Percentiles rank a stretch among this genome's conserved stretches.
These are phyloP conservation scores for Tilletia horrida DNA, from an alignment of 1,284 basidiomycete genomes.

Conservation along the genomic window DNA sequence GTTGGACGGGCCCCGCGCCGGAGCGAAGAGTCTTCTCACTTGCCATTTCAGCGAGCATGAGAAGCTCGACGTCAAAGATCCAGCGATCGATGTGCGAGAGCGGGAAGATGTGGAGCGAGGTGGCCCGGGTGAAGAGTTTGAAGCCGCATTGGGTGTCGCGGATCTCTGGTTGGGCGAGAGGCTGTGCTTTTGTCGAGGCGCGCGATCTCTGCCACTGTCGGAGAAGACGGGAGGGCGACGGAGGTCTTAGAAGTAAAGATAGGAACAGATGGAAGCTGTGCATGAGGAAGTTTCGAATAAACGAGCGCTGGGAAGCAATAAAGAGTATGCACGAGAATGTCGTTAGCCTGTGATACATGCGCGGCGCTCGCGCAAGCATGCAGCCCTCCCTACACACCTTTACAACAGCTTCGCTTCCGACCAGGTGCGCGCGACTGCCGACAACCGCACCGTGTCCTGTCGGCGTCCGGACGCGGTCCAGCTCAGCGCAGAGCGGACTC, in stretches of 20 bases:
- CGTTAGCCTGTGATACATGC: not conserved
- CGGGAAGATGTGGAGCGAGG: slow-evolving; percentile 77
- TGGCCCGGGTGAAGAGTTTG: slow-evolving; percentile 73
- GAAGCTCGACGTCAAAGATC: slow-evolving; percentile 92
- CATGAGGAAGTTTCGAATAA: slow-evolving; percentile 86
- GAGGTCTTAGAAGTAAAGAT: slow-evolving; percentile 41
- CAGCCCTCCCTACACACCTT: slow-evolving; percentile 62
- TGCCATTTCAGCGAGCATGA: slow-evolving; percentile 68
- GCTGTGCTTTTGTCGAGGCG: slow-evolving; percentile 19
- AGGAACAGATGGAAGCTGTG: slow-evolving; percentile 70
- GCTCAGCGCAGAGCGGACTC: slow-evolving; percentile 67
- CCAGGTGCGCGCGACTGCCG: slow-evolving; percentile 85
- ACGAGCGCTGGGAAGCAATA: slow-evolving; percentile 65
- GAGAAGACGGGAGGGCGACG: slow-evolving; percentile 24
- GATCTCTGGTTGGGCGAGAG: slow-evolving; percentile 68
- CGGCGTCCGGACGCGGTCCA: slow-evolving; percentile 56
- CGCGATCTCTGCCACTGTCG: not conserved
- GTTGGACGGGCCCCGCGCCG: not conserved
- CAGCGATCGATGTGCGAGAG: slow-evolving; percentile 59
- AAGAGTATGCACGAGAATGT: slow-evolving; percentile 1
- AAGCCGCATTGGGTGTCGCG: slow-evolving; percentile 94
- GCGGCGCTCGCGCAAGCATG: not conserved
- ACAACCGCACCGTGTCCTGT: slow-evolving; percentile 66
- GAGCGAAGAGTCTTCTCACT: slow-evolving; percentile 20
- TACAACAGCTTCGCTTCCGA: slow-evolving; percentile 86